A percentile compares a stretch with the other conserved stretches of the same genome.
These are phyloP conservation scores for Hyaloscypha hepaticicola DNA, from an alignment of 495 filamentous ascomycete genomes.

Conservation along the genomic window DNA sequence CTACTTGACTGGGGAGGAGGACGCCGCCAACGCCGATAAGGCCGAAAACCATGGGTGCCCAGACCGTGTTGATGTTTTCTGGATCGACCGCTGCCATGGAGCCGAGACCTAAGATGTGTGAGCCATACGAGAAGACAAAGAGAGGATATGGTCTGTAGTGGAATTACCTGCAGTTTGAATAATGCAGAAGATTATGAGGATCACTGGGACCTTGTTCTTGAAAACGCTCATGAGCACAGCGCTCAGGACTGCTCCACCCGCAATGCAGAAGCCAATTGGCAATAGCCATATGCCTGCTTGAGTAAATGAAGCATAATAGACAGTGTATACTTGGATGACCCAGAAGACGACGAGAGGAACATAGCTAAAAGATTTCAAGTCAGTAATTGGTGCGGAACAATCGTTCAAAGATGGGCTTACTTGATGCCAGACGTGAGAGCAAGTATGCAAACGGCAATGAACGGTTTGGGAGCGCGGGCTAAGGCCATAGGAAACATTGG, in stretches of 20 bases:
- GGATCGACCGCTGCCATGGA: conserved; percentile 5
- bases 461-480: not conserved
- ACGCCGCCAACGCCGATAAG: conserved; percentile 2
- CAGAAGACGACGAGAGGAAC: conserved; percentile 1
- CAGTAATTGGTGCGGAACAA: not conserved
- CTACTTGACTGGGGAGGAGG: not conserved
- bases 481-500: not conserved
- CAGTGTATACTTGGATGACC: conserved; percentile 1
- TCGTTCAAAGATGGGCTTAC: not conserved
- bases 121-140: not conserved
- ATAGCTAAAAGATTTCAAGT: not conserved
- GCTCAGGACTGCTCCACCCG: not conserved
- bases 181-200: not conserved
- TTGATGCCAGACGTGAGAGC: conserved; percentile 1
- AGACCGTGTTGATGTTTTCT: not conserved
- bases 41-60: not conserved
- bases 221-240: not conserved
- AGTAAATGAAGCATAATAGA: not conserved
- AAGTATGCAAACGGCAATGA: not conserved
- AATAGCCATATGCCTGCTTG: not conserved
- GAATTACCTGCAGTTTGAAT: not conserved
- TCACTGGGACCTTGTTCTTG: not conserved
- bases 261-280: conserved; percentile 5
- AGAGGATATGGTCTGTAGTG: not conserved
- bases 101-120: not conserved